Evolutionary conservation across 2,329 filamentous ascomycete genomes (phyloP).

Genomic region (Pestalotiopsis sp.): DNA sequence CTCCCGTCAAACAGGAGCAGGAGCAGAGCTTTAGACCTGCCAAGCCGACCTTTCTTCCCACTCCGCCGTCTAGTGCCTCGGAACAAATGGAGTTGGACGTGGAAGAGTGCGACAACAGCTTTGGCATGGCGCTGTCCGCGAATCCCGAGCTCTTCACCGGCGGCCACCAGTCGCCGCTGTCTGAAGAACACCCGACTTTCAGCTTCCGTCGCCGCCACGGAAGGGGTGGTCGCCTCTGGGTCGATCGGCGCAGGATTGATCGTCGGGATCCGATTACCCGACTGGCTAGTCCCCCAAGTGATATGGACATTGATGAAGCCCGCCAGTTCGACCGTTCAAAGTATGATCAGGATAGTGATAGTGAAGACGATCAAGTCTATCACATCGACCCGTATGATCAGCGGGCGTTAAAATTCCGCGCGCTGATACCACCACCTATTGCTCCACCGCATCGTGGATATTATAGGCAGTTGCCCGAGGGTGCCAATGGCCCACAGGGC

Average conservation of each 20-base stretch:
- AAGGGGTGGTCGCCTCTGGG: slow-evolving; percentile 81
- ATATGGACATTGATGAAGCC: slow-evolving; percentile 18
- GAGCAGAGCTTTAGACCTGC: slow-evolving; percentile 70
- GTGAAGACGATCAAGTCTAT: slow-evolving; percentile 73
- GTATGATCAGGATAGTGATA: slow-evolving; percentile 84
- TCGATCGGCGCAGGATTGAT: slow-evolving; percentile 67
- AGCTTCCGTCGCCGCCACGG: slow-evolving; percentile 84
- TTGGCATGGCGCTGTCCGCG: slow-evolving; percentile 37
- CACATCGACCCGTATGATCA: slow-evolving; percentile 73
- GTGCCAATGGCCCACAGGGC: slow-evolving; percentile 28
- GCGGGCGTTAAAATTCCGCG: slow-evolving; percentile 61
- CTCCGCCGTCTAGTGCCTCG: slow-evolving; percentile 61
- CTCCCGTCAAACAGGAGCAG: slow-evolving; percentile 70
- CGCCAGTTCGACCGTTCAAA: slow-evolving; percentile 73
- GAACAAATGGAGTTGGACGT: slow-evolving; percentile 62
- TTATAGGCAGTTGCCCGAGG: slow-evolving; percentile 40
- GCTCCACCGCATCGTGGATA: slow-evolving; percentile 17
- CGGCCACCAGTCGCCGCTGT: slow-evolving; percentile 25
- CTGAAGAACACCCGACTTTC: slow-evolving; percentile 49
- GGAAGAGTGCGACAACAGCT: slow-evolving; percentile 26
- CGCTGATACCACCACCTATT: slow-evolving; percentile 56
- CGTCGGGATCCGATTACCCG: slow-evolving; percentile 6
- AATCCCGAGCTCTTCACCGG: slow-evolving; percentile 39
- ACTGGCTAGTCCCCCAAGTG: slow-evolving; percentile 33
- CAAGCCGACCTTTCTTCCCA: slow-evolving; percentile 72